phyloP scores from a whole-genome alignment of 257 asterid species.

The Marsdenia floribunda region DNA sequence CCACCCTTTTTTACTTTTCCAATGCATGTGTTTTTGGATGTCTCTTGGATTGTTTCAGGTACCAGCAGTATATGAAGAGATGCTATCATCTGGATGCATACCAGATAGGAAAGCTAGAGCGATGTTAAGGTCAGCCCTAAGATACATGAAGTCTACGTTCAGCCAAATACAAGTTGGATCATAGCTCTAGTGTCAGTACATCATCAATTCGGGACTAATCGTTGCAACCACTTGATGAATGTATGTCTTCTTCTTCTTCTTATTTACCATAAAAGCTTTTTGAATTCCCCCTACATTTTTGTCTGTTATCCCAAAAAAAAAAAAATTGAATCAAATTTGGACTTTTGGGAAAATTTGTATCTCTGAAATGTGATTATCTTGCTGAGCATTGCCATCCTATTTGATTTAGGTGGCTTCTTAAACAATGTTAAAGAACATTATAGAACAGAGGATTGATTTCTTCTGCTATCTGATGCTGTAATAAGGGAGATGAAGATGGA shows the following conservation, averaged over 20 bases:
- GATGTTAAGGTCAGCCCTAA: constrained; percentile 84
- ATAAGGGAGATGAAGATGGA: neutral
- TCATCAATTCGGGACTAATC: neutral
- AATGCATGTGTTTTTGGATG: neutral
- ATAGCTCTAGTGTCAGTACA: neutral
- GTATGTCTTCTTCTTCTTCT: neutral
- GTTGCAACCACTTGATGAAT: neutral
- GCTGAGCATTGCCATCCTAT: neutral
- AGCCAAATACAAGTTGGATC: neutral
- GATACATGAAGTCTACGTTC: constrained; percentile 61
- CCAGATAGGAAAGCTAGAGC: constrained; percentile 98
- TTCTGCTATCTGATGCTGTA: neutral
- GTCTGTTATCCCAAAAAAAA: neutral
- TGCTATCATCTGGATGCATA: constrained; percentile 74
- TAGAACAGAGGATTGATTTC: neutral
- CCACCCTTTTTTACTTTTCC: too few relatives aligned
- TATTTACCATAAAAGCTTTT: neutral
- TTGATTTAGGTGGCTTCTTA: neutral
- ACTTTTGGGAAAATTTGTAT: neutral
- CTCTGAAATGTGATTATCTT: neutral
- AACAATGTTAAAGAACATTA: neutral
- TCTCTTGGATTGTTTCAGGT: constrained; percentile 44
- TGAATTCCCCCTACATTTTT: neutral
- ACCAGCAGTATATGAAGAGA: constrained; percentile 90
- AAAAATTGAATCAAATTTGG: neutral